These are phyloP conservation scores for Zymoseptoria tritici DNA, from an alignment of 2,329 filamentous ascomycete genomes.

Conservation along the genomic window DNA sequence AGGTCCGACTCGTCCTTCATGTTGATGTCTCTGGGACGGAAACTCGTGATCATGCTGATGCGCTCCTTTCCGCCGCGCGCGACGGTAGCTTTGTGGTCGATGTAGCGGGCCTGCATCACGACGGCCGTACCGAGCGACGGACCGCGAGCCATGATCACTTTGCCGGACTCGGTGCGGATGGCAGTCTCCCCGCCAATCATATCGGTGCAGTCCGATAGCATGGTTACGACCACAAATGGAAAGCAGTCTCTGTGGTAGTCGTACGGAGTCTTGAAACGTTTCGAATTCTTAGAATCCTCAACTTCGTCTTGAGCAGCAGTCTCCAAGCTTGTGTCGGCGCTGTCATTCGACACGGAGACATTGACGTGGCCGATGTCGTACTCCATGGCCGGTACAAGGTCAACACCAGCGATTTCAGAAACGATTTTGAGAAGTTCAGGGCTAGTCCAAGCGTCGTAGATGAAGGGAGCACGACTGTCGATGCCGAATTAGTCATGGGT, in stretches of 20 bases:
- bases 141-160: constrained; percentile 52
- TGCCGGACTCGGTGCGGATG: constrained; percentile 47
- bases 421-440: no score
- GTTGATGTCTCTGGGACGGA: constrained; percentile 50
- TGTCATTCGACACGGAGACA: no score
- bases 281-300: no score
- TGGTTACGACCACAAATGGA: constrained; percentile 62
- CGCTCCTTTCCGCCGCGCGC: constrained; percentile 53
- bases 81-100: constrained; percentile 56
- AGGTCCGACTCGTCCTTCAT: constrained; percentile 55
- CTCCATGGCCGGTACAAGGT: no score
- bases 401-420: no score
- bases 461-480: no score
- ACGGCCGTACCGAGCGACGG: constrained; percentile 54
- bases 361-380: no score
- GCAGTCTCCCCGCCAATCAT: constrained; percentile 62
- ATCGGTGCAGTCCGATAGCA: constrained; percentile 53
- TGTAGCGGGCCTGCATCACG: constrained; percentile 60
- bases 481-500: no score
- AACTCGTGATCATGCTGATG: constrained; percentile 60
- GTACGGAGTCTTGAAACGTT: no score
- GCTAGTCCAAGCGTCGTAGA: no score
- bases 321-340: no score
- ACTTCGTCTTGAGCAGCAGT: no score
- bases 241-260: constrained; percentile 52